Evolutionary conservation across 108 stramenopile genomes (phyloP).

Genomic region (Conticribra guillardii): DNA sequence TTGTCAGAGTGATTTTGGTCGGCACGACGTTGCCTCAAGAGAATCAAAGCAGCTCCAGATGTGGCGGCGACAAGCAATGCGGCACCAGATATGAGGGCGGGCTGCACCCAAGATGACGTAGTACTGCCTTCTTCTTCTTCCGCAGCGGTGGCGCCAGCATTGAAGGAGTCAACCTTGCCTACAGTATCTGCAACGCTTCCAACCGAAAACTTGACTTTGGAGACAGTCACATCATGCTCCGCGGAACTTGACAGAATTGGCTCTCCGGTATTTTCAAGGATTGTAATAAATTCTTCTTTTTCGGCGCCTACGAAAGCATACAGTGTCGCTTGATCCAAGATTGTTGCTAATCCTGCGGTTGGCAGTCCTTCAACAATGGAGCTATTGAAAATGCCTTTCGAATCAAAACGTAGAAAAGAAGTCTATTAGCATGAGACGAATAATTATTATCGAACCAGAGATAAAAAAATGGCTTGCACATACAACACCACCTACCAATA

Average conservation of each 20-base stretch:
- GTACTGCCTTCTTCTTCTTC: background rate
- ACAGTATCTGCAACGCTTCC: background rate
- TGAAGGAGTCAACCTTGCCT: background rate
- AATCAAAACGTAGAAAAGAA: background rate
- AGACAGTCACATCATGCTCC: slow-evolving; percentile 22
- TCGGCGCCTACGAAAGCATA: slow-evolving; percentile 33
- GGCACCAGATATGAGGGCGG: slow-evolving; percentile 29
- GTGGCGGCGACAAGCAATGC: slow-evolving; percentile 25
- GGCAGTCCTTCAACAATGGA: slow-evolving; percentile 4
- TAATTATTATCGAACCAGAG: background rate
- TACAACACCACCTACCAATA: slow-evolving; percentile 23
- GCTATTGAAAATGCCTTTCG: slow-evolving; percentile 24
- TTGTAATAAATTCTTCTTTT: slow-evolving; percentile 25
- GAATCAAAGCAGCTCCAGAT: slow-evolving; percentile 27
- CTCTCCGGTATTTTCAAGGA: slow-evolving; percentile 22
- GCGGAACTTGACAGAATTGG: slow-evolving; percentile 21
- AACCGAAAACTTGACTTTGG: slow-evolving; percentile 27
- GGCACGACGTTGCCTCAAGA: slow-evolving; percentile 18
- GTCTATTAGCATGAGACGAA: too few relatives aligned
- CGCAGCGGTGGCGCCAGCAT: background rate
- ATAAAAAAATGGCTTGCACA: background rate
- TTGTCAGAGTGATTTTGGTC: background rate
- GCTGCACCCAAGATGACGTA: slow-evolving; percentile 20
- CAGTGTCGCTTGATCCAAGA: slow-evolving; percentile 31
- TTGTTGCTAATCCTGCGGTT: slow-evolving; percentile 13